Base-by-base conservation (phyloP, 768 basidiomycete genomes). In the Boletus sp. region DNA sequence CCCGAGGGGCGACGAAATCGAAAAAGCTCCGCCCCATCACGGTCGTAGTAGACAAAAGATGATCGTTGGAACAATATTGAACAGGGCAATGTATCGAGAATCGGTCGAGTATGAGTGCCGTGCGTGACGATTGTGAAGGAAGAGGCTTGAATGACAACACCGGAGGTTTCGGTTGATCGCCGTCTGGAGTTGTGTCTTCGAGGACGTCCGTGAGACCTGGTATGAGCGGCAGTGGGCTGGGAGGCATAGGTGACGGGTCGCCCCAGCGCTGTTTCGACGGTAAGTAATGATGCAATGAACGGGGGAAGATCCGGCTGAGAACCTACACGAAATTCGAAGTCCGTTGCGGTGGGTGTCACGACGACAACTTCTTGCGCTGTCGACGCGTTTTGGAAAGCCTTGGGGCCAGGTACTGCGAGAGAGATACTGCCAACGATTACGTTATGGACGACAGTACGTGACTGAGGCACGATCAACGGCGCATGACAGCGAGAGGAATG, bases 351-450 rank as follows among this genome's bases (percentile, higher is more conserved):
- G 36, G 88, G 87, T 1, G 87, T 83, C 51, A 91, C 80, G 32
- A 92, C 83, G 18, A 83, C 83, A 59, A 92, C 83, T 73, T 92
- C 90, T 71, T 90, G 89, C 0, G 90, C 90, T 0, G 90, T 92
- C 14, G 89, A 89, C 15, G 87, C 87, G 64, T 86, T 90, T 65
- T 91, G 87, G 63, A 91, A 77, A 0, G 88, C 85, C 67, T 90
- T 90, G 24, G 83, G 82, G 8, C 86, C 85, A 9, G 88, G 85
- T 45, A 81, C 80, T 5, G 89, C 89, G 65, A 87, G 89, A 1
- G 90, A 90, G 33, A 92, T 85, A 60, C 87, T 88, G 37, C 90
- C 89, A 32, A 89, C 87, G 44, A 88, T 71, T 8, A 87, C 86
- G 59, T 87, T 87, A 66, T 87, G 84, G 46, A 84, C 85, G 28